phyloP scores from a whole-genome alignment of 176 grass and related monocot species.

The Rhynchospora pubera region DNA sequence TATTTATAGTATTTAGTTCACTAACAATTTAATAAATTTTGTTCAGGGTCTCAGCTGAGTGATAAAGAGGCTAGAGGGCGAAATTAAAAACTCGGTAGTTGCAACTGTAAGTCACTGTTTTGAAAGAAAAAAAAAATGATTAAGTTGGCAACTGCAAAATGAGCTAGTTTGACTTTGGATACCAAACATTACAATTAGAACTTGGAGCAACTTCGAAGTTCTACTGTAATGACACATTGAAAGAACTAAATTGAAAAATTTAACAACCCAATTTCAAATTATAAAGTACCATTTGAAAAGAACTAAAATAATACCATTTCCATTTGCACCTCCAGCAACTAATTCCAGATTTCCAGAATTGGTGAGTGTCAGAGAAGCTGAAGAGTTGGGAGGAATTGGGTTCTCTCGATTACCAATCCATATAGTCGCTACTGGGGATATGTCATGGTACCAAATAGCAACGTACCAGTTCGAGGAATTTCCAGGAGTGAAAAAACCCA shows the following conservation, averaged over 20 bases:
- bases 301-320: neutral
- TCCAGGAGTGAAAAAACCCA: constrained; percentile 48
- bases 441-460: constrained; percentile 54
- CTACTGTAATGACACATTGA: neutral
- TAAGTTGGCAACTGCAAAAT: neutral
- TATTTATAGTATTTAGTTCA: no score
- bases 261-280: neutral
- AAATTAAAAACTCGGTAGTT: neutral
- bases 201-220: neutral
- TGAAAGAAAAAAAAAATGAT: neutral
- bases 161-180: neutral
- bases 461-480: constrained; percentile 19
- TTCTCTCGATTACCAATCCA: constrained; percentile 48
- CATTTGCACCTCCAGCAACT: neutral
- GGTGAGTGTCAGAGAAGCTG: constrained; percentile 18
- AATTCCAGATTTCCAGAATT: constrained; percentile 30
- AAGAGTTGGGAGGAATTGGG: constrained; percentile 5
- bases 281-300: neutral
- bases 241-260: neutral
- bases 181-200: neutral
- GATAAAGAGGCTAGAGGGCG: neutral
- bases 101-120: neutral
- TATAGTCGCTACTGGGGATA: constrained; percentile 15
- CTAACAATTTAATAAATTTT: neutral
- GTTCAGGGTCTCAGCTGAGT: neutral